These are phyloP conservation scores for Cubamyces sp. DNA, from an alignment of 768 basidiomycete species.

Conservation along the genomic window DNA sequence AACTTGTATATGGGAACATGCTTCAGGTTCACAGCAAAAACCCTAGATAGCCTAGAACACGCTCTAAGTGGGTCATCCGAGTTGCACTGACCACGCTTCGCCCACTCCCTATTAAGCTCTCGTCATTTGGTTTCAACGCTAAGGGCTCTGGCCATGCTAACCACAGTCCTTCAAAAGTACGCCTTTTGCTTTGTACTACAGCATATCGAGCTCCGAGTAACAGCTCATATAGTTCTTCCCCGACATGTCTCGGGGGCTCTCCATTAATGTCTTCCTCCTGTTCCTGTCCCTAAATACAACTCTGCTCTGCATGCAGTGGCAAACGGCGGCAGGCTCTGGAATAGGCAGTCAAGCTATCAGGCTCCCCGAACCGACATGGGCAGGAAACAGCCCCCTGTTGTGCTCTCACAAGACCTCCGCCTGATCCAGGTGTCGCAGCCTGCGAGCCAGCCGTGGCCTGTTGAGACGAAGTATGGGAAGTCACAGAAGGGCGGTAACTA, in stretches of 20 bases:
- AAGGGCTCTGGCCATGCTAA: conserved; percentile 38
- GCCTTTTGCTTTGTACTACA: conserved; percentile 18
- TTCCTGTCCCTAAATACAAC: conserved; percentile 47
- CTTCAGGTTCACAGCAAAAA: conserved; percentile 25
- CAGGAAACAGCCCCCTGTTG: conserved; percentile 33
- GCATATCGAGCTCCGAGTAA: conserved; percentile 19
- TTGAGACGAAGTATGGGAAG: conserved; percentile 34
- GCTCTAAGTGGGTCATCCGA: conserved; percentile 20
- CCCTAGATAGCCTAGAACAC: conserved; percentile 10
- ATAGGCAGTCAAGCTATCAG: conserved; percentile 30
- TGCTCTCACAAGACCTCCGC: conserved; percentile 20
- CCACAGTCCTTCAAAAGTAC: conserved; percentile 42
- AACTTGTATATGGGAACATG: conserved; percentile 33
- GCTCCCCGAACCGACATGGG: conserved; percentile 39
- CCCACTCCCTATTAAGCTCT: conserved; percentile 31
- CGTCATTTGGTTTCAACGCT: conserved; percentile 39
- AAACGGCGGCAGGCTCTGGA: conserved; percentile 33
- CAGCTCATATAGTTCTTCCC: conserved; percentile 37
- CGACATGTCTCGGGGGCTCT: conserved; percentile 52
- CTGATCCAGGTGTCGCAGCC: conserved; percentile 16
- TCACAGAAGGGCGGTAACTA: conserved; percentile 37
- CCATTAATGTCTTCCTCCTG: conserved; percentile 52
- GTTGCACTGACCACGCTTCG: conserved; percentile 9
- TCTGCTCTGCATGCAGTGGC: conserved; percentile 45
- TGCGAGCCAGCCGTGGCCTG: conserved; percentile 22